A percentile compares a stretch with the other conserved stretches of the same genome.
Evolutionary conservation across 2,329 filamentous ascomycete species (phyloP).

Genomic region (Diaporthe citrichinensis): DNA sequence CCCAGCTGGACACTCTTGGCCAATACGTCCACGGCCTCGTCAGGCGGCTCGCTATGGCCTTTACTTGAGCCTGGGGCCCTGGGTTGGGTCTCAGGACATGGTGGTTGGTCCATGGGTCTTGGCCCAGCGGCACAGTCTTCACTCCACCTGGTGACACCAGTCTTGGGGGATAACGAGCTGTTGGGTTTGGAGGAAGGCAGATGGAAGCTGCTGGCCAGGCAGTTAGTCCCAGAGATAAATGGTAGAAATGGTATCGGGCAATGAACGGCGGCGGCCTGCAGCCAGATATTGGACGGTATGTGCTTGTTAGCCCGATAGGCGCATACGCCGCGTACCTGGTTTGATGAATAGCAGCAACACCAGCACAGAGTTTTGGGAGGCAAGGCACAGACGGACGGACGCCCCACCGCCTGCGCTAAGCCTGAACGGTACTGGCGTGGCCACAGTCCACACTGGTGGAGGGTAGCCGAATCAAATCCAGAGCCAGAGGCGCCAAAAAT

Average conservation of each 20-base stretch:
- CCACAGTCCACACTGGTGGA: constrained; percentile 23
- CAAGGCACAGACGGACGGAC: background rate
- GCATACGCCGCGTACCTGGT: constrained; percentile 3
- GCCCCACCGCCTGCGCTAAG: constrained; percentile 14
- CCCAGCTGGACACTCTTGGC: constrained; percentile 71
- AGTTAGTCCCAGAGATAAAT: background rate
- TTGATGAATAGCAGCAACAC: constrained; percentile 5
- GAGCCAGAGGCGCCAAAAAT: constrained; percentile 21
- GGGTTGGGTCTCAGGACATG: constrained; percentile 9
- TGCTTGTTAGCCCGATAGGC: constrained; percentile 1
- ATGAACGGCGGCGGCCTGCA: background rate
- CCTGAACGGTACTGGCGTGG: constrained; percentile 4
- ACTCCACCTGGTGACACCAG: background rate
- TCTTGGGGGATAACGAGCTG: background rate
- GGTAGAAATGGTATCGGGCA: background rate
- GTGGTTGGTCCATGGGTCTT: constrained; percentile 27
- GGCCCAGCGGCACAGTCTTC: constrained; percentile 6
- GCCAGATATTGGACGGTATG: background rate
- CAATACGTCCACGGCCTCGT: constrained; percentile 61
- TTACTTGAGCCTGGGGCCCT: constrained; percentile 27
- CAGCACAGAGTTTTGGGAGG: background rate
- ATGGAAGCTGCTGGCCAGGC: background rate
- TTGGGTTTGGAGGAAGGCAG: too few relatives aligned
- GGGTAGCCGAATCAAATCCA: constrained; percentile 24
- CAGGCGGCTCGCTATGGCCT: constrained; percentile 52